phyloP scores from a whole-genome alignment of 495 filamentous ascomycete species.

The Penicillium paradoxum region DNA sequence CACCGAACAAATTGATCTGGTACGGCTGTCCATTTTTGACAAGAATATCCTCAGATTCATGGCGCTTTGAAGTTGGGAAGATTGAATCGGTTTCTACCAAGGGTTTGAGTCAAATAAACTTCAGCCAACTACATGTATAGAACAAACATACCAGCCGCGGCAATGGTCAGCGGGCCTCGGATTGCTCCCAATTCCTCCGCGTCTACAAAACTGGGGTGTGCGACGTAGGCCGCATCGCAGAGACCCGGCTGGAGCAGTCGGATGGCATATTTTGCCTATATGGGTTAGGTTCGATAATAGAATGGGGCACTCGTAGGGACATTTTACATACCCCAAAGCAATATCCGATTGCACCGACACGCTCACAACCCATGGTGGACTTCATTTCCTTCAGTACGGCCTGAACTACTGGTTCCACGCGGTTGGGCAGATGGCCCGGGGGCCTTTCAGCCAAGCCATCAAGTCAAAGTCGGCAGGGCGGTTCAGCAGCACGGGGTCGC shows the following conservation, averaged over 20 bases:
- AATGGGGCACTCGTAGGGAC: not conserved
- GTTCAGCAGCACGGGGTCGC: slow-evolving; percentile 30
- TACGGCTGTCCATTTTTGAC: slow-evolving; percentile 55
- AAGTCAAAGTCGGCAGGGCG: slow-evolving; percentile 24
- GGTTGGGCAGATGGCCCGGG: slow-evolving; percentile 50
- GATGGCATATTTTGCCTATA: slow-evolving; percentile 46
- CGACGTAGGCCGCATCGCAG: slow-evolving; percentile 58
- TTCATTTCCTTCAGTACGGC: slow-evolving; percentile 51
- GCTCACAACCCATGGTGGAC: slow-evolving; percentile 48
- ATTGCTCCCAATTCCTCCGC: slow-evolving; percentile 64
- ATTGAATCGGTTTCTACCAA: slow-evolving; percentile 60
- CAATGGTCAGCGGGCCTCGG: slow-evolving; percentile 62
- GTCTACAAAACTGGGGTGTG: slow-evolving; percentile 68
- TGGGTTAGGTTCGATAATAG: not conserved
- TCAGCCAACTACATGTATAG: not conserved
- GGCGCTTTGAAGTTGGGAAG: slow-evolving; percentile 62
- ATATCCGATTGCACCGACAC: slow-evolving; percentile 67
- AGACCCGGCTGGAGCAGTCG: slow-evolving; percentile 33
- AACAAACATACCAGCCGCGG: slow-evolving; percentile 52
- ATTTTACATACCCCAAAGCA: slow-evolving; percentile 58
- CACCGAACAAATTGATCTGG: slow-evolving; percentile 69
- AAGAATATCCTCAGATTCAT: slow-evolving; percentile 50
- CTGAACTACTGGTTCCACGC: slow-evolving; percentile 58
- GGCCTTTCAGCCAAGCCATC: slow-evolving; percentile 34
- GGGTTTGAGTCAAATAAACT: not conserved